Evolutionary conservation across 768 basidiomycete species (phyloP).

Genomic region (Saitozyma sp.): DNA sequence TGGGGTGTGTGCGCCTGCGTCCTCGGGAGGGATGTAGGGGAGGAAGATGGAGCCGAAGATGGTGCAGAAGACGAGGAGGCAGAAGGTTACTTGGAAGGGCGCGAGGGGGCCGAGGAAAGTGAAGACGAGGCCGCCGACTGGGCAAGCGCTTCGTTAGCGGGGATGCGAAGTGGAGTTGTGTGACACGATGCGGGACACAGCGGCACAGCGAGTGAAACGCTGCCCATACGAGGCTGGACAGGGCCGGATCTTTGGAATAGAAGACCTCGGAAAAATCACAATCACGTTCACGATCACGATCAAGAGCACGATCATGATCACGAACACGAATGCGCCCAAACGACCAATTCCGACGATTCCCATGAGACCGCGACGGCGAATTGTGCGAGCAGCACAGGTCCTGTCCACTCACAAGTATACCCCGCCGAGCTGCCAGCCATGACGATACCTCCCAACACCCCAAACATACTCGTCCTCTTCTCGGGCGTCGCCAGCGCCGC

Average conservation of each 20-base stretch:
- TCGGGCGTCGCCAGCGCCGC: slow-evolving; percentile 35
- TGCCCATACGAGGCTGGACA: too few relatives aligned
- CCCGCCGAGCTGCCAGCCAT: slow-evolving; percentile 40
- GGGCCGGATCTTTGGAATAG: too few relatives aligned
- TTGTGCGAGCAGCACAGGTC: too few relatives aligned
- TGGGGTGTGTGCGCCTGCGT: not conserved
- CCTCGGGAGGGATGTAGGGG: slow-evolving; percentile 45
- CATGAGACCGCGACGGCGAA: not conserved
- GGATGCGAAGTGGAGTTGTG: too few relatives aligned
- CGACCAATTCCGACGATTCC: not conserved
- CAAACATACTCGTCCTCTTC: slow-evolving; percentile 46
- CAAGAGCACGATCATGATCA: too few relatives aligned
- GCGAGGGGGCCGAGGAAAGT: slow-evolving; percentile 29
- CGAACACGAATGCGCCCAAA: too few relatives aligned
- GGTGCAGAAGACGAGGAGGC: slow-evolving; percentile 38
- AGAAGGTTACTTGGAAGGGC: slow-evolving; percentile 45
- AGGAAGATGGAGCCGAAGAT: slow-evolving; percentile 41
- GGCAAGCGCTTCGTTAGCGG: not conserved
- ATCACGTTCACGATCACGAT: too few relatives aligned
- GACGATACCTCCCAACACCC: slow-evolving; percentile 37
- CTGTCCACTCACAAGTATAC: slow-evolving; percentile 29
- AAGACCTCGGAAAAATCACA: too few relatives aligned
- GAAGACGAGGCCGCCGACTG: slow-evolving; percentile 28
- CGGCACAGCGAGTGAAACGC: too few relatives aligned
- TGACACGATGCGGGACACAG: too few relatives aligned